These are phyloP conservation scores for Cladorrhinum sp. DNA, from an alignment of 2,329 filamentous ascomycete species.

Conservation along the genomic window DNA sequence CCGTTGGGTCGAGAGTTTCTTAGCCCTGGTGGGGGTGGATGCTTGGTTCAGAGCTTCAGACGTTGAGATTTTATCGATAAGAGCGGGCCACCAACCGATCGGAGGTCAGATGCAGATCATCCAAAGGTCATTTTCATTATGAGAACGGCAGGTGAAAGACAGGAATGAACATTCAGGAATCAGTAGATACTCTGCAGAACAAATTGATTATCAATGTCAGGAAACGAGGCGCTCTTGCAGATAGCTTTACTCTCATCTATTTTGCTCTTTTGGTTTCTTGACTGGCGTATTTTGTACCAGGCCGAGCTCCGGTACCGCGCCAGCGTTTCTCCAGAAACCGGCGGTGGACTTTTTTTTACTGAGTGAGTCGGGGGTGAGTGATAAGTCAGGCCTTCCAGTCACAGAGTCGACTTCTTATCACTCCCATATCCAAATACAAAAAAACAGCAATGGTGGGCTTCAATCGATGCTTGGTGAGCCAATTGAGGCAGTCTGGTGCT, in stretches of 20 bases:
- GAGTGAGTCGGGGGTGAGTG: neutral
- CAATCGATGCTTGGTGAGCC: constrained; percentile 21
- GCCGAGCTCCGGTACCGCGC: constrained; percentile 20
- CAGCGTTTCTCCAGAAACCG: neutral
- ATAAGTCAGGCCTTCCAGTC: too few species aligned
- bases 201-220: neutral
- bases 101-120: neutral
- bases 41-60: neutral
- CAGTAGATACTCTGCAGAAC: neutral
- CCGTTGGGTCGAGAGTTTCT: neutral
- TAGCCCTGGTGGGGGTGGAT: neutral
- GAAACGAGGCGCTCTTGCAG: neutral
- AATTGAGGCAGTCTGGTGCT: constrained; percentile 25
- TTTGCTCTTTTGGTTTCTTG: neutral
- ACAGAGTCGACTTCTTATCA: too few species aligned
- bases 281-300: neutral
- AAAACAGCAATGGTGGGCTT: constrained; percentile 23
- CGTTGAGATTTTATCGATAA: neutral
- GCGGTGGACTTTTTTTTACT: constrained; percentile 9
- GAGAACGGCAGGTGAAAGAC: neutral
- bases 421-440: neutral
- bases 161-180: neutral
- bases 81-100: neutral
- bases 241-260: neutral
- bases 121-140: neutral